These are phyloP conservation scores for Venturia oleaginea DNA, from an alignment of 2,329 filamentous ascomycete genomes.

Conservation along the genomic window DNA sequence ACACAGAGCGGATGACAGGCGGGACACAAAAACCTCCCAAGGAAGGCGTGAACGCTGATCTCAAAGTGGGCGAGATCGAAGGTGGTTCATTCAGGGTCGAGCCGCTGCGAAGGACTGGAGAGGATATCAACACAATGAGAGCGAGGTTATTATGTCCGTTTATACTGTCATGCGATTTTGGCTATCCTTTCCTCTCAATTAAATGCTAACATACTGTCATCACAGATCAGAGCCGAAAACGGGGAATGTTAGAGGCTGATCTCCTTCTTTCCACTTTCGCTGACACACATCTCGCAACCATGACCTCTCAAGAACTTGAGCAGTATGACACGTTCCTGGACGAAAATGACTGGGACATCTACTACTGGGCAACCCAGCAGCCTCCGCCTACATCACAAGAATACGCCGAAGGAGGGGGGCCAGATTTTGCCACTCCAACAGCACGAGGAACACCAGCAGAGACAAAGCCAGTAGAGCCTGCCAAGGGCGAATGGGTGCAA, in stretches of 20 bases:
- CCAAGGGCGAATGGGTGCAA: conserved; percentile 84
- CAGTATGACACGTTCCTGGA: conserved; percentile 92
- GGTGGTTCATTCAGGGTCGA: conserved; percentile 80
- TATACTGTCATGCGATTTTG: conserved; percentile 15
- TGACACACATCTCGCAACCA: conserved; percentile 62
- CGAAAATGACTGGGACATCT: conserved; percentile 99
- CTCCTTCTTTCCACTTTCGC: conserved; percentile 95
- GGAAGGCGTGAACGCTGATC: conserved; percentile 49
- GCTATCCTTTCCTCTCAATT: conserved; percentile 4
- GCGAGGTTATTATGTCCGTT: conserved; percentile 67
- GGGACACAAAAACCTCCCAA: conserved; percentile 47
- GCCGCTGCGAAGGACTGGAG: conserved; percentile 75
- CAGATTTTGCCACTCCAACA: conserved; percentile 33
- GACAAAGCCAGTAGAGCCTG: conserved; percentile 23
- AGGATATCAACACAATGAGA: conserved; percentile 77
- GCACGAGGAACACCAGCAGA: conserved; percentile 33
- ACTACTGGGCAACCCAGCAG: conserved; percentile 97
- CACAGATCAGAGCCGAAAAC: conserved; percentile 89
- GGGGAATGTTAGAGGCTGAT: conserved; percentile 91
- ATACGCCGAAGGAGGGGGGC: conserved; percentile 44
- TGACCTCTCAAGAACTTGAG: conserved; percentile 63
- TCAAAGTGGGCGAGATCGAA: conserved; percentile 78
- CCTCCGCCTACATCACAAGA: conserved; percentile 50
- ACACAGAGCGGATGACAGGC: conserved; percentile 57
- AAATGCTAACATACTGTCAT: conserved; percentile 5